phyloP scores from a whole-genome alignment of 352 stramenopile species.

The Phytophthora sojae region DNA sequence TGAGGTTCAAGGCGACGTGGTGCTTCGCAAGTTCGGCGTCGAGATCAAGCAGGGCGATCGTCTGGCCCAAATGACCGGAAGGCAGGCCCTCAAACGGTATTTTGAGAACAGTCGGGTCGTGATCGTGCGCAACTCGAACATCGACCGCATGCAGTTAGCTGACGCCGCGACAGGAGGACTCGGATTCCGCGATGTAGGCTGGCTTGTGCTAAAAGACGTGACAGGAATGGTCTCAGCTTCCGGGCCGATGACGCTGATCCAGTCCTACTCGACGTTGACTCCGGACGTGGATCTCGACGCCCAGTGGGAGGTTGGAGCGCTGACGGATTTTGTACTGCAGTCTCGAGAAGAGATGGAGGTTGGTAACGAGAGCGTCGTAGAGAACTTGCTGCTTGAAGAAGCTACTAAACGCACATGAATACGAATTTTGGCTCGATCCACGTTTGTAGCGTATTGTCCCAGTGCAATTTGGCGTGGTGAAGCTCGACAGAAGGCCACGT shows the following conservation, averaged over 20 bases:
- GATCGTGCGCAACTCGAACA: constrained; percentile 35
- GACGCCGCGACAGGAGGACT: constrained; percentile 22
- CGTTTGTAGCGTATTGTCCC: background rate
- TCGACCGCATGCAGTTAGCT: constrained; percentile 40
- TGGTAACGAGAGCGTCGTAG: constrained; percentile 26
- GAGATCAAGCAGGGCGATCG: constrained; percentile 20
- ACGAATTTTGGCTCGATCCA: background rate
- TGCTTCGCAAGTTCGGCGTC: constrained; percentile 38
- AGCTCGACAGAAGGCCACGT: background rate
- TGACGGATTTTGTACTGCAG: constrained; percentile 53
- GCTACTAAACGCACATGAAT: constrained; percentile 4
- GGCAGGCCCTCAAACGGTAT: constrained; percentile 29
- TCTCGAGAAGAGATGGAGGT: constrained; percentile 27
- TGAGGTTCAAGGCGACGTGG: constrained; percentile 23
- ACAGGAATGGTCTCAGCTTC: background rate
- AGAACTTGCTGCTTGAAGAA: constrained; percentile 35
- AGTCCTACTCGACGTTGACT: constrained; percentile 32
- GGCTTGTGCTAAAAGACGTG: constrained; percentile 32
- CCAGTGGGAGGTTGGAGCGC: constrained; percentile 35
- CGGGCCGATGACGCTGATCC: constrained; percentile 20
- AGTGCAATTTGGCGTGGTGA: background rate
- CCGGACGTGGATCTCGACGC: constrained; percentile 32
- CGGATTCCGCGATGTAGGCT: constrained; percentile 40
- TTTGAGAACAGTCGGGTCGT: constrained; percentile 30
- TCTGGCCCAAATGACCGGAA: constrained; percentile 23